Evolutionary conservation across 257 asterid genomes (phyloP).

Genomic region (Primulina huaijiensis): DNA sequence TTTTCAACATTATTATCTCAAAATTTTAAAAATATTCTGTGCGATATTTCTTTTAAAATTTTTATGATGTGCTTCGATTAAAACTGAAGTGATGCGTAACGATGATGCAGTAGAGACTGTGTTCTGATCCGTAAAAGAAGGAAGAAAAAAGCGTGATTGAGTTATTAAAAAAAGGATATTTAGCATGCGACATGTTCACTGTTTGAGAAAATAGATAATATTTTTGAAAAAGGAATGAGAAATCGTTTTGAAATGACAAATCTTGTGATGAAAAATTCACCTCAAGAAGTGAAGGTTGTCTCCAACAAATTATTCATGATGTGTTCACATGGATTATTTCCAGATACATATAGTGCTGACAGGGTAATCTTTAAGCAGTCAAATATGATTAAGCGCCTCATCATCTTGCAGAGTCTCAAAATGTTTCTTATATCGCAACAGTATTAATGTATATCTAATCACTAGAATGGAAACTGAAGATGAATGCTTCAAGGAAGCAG

Average conservation of each 20-base stretch:
- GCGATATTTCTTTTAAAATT: no score
- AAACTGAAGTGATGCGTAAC: neutral
- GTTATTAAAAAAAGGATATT: no score
- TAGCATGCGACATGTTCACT: neutral
- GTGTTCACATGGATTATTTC: neutral
- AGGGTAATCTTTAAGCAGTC: neutral
- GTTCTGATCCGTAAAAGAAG: neutral
- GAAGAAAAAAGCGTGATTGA: neutral
- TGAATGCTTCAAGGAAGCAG: constrained; percentile 5
- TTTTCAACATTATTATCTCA: no score
- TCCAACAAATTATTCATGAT: neutral
- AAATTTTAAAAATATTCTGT: no score
- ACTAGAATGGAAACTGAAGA: constrained; percentile 7
- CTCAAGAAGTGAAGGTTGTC: neutral
- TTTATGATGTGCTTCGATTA: no score
- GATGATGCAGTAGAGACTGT: neutral
- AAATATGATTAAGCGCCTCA: constrained; percentile 1
- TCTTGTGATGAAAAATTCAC: neutral
- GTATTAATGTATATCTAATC: constrained; percentile 4
- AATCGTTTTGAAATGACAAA: neutral
- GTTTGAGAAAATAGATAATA: neutral
- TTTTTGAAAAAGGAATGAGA: neutral
- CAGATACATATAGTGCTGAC: constrained; percentile 8
- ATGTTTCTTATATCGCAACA: constrained; percentile 3
- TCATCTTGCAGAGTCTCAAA: neutral